phyloP scores from a whole-genome alignment of 495 filamentous ascomycete species.

The Aspergillus conjunctus region DNA sequence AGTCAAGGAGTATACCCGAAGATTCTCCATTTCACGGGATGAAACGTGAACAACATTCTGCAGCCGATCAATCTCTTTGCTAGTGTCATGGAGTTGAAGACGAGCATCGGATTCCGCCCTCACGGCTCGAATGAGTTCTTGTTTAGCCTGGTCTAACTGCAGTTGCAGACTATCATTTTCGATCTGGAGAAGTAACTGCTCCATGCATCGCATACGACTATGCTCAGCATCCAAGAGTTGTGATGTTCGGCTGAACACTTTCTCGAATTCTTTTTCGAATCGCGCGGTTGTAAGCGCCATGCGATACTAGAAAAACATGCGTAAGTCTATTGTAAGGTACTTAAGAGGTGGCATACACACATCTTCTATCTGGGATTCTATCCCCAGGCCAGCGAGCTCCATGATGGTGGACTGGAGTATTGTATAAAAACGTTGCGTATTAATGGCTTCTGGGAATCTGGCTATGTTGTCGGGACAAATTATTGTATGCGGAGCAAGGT shows the following conservation, averaged over 20 bases:
- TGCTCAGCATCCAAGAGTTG: slow-evolving; percentile 69
- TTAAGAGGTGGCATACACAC: background rate
- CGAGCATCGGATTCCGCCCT: slow-evolving; percentile 56
- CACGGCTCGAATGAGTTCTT: slow-evolving; percentile 51
- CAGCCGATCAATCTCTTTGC: slow-evolving; percentile 56
- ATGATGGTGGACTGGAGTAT: background rate
- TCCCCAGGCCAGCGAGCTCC: background rate
- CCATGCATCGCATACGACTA: slow-evolving; percentile 62
- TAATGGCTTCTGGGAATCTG: too few relatives aligned
- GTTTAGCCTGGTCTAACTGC: slow-evolving; percentile 58
- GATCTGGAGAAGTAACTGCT: slow-evolving; percentile 67
- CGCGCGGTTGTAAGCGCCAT: slow-evolving; percentile 48
- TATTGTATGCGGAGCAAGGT: background rate
- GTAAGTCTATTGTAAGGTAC: slow-evolving; percentile 7
- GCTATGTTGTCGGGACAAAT: too few relatives aligned
- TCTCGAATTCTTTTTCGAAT: slow-evolving; percentile 69
- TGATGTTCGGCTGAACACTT: slow-evolving; percentile 56
- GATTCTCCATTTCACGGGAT: slow-evolving; percentile 62
- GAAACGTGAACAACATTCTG: slow-evolving; percentile 59
- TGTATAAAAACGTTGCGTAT: too few relatives aligned
- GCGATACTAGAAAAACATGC: slow-evolving; percentile 35
- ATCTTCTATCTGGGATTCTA: slow-evolving; percentile 2
- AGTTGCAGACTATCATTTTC: slow-evolving; percentile 68
- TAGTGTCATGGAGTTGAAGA: slow-evolving; percentile 56
- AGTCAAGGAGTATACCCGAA: slow-evolving; percentile 58